Evolutionary conservation across 257 asterid genomes (phyloP), one percentile per base, ranked within the genome.

Genomic region (Plantago major): DNA sequence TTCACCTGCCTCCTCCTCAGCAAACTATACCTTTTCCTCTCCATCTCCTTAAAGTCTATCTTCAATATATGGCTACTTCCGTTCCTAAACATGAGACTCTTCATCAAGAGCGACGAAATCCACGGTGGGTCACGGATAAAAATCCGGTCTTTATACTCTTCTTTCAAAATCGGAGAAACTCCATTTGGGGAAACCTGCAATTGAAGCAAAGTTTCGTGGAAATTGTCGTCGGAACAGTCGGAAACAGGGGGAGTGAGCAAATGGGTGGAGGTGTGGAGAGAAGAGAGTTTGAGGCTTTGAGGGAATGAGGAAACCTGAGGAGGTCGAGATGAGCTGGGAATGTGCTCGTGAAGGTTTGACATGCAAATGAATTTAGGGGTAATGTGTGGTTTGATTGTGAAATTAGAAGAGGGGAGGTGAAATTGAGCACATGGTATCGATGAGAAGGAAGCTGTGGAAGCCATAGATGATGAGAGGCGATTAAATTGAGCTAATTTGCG

Each of bases 51-150:
- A 58, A 76, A 75, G 67, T 80, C 91, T 50, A 89, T 67, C 64
- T 81, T 86, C 60, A 84, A 73, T 74, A 78, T 89, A 42, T 74
- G 60, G 33, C 67, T 67, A 43, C 68, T 65, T 69, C 72, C 79
- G 53, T 82, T 73, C 78, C 82, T 75, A 42, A 77, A 79, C 3
- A 86, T 78, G 68, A 91, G 68, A 64, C 67, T 91, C 70, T 85
- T 91, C 87, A 86, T 68, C 58, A 76, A 78, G 49, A 86, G 80
- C 1, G 95, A 70, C 22, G 96, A 84, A 74, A 91, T 78, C 98
- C 98, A 88, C 1, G 92, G 87, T 2, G 98, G 94, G 84, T 88
- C 96, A 38, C 74, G 81, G 33, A 91, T 81, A 70, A 86, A 85
- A 58, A 81, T 79, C 66, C 94, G 71, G 10, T 67, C 85, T 8